Evolutionary conservation across 441 rosid genomes (phyloP), one percentile per base, ranked within the genome.

Genomic region (Mallotus japonicus): DNA sequence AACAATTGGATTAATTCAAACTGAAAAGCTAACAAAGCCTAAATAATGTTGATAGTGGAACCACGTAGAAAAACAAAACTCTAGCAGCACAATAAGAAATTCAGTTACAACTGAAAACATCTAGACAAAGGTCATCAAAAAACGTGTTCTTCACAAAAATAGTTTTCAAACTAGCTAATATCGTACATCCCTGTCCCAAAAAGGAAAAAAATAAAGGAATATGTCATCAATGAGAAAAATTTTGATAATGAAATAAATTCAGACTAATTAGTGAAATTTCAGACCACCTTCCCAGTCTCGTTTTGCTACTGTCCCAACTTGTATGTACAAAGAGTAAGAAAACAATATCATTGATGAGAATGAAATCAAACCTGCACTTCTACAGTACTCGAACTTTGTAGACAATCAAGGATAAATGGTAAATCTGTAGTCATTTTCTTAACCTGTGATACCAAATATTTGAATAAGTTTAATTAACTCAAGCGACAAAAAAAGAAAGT

Each of bases 331-430:
- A 57, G 40, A 56, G 15, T 46, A 67, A 12, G 0, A 28, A 59
- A n/a, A 50, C 9, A 60, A 65, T 66, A 17, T 20, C 66, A 56
- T 17, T 24, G 15, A 66, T 10, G 34, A 49, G 62, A 71, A 74
- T 2, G 73, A 74, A 71, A 75, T 60, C 87, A 83, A 50, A 93
- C 99, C 99, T 90, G 90, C 42, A 91, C 89, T 90, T 93, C 97
- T 53, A 95, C 80, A 37, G 79, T 64, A 72, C 62, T 79, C 17
- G 98, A 95, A 82, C 87, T 86, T 54, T 84, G 90, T 77, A 95
- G 85, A 1, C 94, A 92, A 75, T 86, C 86, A 73, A 91, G 84
- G 72, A 95, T 93, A 74, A 89, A 89, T 16, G 59, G 79, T 54
- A 90, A 72, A 78, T 95, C 95, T 22, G 85, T 83, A 67, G 92